phyloP scores from a whole-genome alignment of 805 yeast species.

The Saturnispora galanensis region DNA sequence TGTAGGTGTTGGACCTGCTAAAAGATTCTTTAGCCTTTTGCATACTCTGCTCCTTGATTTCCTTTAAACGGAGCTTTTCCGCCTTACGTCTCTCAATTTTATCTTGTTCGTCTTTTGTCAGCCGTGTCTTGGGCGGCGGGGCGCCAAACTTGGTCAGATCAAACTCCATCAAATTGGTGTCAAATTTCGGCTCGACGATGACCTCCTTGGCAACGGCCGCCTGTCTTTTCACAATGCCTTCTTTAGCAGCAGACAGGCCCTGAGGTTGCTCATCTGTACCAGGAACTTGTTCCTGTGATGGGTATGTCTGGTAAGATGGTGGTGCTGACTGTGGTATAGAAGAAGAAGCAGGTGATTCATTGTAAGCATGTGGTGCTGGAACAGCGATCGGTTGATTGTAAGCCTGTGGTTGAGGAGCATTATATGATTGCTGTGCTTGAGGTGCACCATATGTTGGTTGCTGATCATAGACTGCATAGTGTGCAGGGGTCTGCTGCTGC shows the following conservation, averaged over 20 bases:
- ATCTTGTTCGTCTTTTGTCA: conserved; percentile 18
- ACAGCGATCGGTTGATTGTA: conserved; percentile 5
- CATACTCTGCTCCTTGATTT: conserved; percentile 22
- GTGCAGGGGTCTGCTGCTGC: conserved; percentile 7
- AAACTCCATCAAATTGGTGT: conserved; percentile 25
- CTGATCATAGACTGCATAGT: neutral
- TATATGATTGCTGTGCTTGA: neutral
- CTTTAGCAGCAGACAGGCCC: neutral
- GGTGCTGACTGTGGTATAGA: neutral
- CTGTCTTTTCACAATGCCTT: conserved; percentile 9
- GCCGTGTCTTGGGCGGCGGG: conserved; percentile 35
- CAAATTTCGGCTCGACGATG: conserved; percentile 22
- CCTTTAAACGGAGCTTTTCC: conserved; percentile 18
- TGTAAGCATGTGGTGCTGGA: neutral
- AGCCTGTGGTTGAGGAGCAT: conserved; percentile 1
- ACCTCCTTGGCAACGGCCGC: conserved; percentile 13
- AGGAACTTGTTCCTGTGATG: no score
- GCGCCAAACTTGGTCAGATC: conserved; percentile 33
- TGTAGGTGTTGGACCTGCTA: neutral
- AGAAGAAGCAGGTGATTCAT: no score
- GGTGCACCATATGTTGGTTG: neutral
- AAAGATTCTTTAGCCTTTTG: conserved; percentile 17
- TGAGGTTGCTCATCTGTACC: neutral
- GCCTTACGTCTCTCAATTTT: conserved; percentile 19
- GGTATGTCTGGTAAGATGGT: no score